A percentile compares a stretch with the other conserved stretches of the same genome.
phyloP scores from a whole-genome alignment of 1,139 yeast species.

The Blastobotrys apis region DNA sequence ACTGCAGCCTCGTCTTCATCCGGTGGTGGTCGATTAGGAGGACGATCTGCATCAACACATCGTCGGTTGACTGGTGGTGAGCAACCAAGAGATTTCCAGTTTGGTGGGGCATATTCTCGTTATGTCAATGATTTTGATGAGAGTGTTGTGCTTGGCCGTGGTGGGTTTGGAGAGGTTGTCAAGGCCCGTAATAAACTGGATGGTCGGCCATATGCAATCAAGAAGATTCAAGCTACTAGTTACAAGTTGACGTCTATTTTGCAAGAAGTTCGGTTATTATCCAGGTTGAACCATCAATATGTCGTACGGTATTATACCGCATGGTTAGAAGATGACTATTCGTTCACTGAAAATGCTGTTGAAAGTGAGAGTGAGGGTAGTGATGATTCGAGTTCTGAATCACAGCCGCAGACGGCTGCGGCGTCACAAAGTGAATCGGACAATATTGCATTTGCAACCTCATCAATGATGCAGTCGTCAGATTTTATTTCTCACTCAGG shows the following conservation, averaged over 20 bases:
- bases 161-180: slow-evolving; percentile 97
- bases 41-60: background rate
- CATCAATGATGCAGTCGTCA: slow-evolving; percentile 20
- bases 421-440: background rate
- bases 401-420: slow-evolving; percentile 5
- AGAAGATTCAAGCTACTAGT: slow-evolving; percentile 80
- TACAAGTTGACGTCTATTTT: slow-evolving; percentile 74
- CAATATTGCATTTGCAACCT: background rate
- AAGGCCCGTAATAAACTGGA: slow-evolving; percentile 90
- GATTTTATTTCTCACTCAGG: slow-evolving; percentile 33
- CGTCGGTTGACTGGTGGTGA: background rate
- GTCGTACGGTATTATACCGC: slow-evolving; percentile 96
- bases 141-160: slow-evolving; percentile 85
- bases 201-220: slow-evolving; percentile 91
- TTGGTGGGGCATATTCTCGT: slow-evolving; percentile 44
- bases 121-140: slow-evolving; percentile 88
- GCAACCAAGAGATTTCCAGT: background rate
- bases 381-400: slow-evolving; percentile 20
- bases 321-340: slow-evolving; percentile 78
- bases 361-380: slow-evolving; percentile 26
- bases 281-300: slow-evolving; percentile 88
- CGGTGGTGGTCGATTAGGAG: background rate
- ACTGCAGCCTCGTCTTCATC: background rate
- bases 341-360: slow-evolving; percentile 33
- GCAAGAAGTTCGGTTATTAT: slow-evolving; percentile 86